A percentile compares a stretch with the other conserved stretches of the same genome.
These are phyloP conservation scores for Atalantia buxifolia DNA, from an alignment of 345 rosid species.

Conservation along the genomic window DNA sequence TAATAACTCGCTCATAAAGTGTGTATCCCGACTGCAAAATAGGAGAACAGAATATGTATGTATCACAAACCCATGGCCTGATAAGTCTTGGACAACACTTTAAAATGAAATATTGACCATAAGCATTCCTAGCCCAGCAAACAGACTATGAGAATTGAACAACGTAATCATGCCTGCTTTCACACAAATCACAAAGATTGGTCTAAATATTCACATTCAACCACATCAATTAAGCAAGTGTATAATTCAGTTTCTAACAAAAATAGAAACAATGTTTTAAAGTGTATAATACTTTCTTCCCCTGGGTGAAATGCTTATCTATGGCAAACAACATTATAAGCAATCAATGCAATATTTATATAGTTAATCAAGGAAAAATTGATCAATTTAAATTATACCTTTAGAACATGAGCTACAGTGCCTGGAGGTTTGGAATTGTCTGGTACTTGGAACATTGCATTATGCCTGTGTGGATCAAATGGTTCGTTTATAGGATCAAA, in stretches of 20 bases:
- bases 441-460: constrained; percentile 74
- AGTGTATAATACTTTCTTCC: neutral
- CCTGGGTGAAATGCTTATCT: no score
- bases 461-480: constrained; percentile 88
- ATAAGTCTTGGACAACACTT: neutral
- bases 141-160: neutral
- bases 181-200: neutral
- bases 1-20: constrained; percentile 71
- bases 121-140: neutral
- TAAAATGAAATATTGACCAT: neutral
- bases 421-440: constrained; percentile 87
- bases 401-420: constrained; percentile 74
- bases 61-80: neutral
- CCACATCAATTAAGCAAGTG: neutral
- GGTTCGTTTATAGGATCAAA: constrained; percentile 75
- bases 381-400: constrained; percentile 41
- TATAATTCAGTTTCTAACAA: neutral
- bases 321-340: neutral
- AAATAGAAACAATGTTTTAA: neutral
- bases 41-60: neutral
- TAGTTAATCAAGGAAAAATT: neutral
- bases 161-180: neutral
- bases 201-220: neutral
- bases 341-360: neutral
- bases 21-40: constrained; percentile 74